These are phyloP conservation scores for Rosa rugosa DNA, from an alignment of 306 rosid species.

Conservation along the genomic window DNA sequence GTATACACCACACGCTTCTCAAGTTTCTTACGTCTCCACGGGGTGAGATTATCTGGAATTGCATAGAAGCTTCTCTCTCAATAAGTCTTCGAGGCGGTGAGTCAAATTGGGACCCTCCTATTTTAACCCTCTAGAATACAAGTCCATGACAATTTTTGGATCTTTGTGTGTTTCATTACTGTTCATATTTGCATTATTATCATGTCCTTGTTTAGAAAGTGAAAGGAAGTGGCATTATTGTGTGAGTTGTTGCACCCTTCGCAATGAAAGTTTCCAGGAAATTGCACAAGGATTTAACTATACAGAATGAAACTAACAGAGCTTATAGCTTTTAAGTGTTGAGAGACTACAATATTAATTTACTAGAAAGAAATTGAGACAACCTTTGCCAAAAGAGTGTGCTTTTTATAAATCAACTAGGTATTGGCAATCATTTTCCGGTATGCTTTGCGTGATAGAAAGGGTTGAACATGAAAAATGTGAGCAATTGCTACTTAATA, in stretches of 20 bases:
- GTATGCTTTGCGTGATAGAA: background rate
- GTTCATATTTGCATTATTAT: background rate
- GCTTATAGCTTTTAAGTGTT: background rate
- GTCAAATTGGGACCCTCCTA: constrained; percentile 14
- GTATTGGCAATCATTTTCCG: background rate
- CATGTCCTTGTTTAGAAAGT: background rate
- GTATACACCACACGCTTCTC: background rate
- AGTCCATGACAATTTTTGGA: background rate
- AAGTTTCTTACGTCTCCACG: constrained; percentile 4
- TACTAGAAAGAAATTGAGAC: background rate
- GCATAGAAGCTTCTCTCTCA: constrained; percentile 10
- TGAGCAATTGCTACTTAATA: background rate
- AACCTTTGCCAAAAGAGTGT: background rate
- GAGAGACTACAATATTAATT: background rate
- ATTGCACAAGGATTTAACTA: background rate
- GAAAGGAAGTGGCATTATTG: background rate
- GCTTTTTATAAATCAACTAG: background rate
- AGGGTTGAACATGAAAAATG: background rate
- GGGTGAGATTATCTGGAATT: background rate
- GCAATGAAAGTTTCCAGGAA: background rate
- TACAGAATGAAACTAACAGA: background rate
- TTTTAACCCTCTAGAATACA: background rate
- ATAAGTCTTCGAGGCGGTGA: background rate
- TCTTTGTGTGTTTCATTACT: background rate
- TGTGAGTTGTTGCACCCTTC: background rate